phyloP scores from a whole-genome alignment of 1,284 basidiomycete genomes.

The Tilletia indica region DNA sequence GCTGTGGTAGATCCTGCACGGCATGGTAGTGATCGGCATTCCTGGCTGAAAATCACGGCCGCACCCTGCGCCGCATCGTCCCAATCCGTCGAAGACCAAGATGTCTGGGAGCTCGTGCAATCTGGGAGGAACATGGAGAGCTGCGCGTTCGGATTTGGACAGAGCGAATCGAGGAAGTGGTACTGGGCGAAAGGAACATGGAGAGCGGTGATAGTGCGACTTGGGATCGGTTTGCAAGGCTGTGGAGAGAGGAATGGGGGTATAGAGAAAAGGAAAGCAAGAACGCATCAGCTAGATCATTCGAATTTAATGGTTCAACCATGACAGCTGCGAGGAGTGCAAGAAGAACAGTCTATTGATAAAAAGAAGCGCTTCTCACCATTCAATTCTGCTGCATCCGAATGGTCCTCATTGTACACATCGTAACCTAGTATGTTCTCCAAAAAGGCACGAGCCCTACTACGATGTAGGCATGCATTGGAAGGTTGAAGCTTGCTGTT shows the following conservation, averaged over 20 bases:
- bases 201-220: background rate
- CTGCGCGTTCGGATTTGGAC: background rate
- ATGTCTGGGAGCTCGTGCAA: background rate
- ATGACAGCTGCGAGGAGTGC: too few relatives aligned
- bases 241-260: background rate
- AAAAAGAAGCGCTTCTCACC: too few relatives aligned
- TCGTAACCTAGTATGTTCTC: background rate
- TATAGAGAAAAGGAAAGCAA: too few relatives aligned
- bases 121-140: background rate
- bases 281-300: too few relatives aligned
- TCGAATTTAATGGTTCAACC: too few relatives aligned
- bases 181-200: background rate
- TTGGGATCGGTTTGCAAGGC: background rate
- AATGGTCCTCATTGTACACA: background rate
- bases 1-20: background rate
- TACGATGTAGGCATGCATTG: background rate
- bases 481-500: background rate
- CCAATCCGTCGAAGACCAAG: background rate
- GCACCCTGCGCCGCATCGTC: background rate
- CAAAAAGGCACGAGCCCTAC: background rate
- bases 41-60: background rate
- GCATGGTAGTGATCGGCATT: background rate
- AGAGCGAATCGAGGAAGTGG: background rate
- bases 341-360: too few relatives aligned
- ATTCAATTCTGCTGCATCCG: background rate